phyloP scores from a whole-genome alignment of 148 eudicot genomes.

The Arctostaphylos glauca region DNA sequence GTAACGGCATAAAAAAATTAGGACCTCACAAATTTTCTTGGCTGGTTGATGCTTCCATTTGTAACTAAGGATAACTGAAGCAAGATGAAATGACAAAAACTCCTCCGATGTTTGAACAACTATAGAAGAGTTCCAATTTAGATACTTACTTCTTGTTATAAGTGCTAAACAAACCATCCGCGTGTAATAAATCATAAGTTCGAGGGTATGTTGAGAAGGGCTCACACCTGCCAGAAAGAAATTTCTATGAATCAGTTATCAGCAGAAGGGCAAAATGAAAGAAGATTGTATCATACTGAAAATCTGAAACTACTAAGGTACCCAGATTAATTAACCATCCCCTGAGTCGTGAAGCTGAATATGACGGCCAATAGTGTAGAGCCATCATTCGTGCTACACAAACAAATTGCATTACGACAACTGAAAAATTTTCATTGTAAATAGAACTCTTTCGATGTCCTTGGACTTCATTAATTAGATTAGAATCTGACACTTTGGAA shows the following conservation, averaged over 20 bases:
- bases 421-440: background rate
- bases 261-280: background rate
- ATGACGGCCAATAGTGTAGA: background rate
- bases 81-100: background rate
- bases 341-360: background rate
- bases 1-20: background rate
- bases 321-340: background rate
- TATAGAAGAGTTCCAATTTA: background rate
- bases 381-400: background rate
- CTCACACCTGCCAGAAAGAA: slow-evolving; percentile 45
- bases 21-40: background rate
- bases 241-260: background rate
- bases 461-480: background rate
- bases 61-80: background rate
- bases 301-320: background rate
- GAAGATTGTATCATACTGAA: background rate
- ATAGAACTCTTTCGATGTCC: background rate
- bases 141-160: slow-evolving; percentile 43
- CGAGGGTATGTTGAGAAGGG: slow-evolving; percentile 62
- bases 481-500: background rate
- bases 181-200: slow-evolving; percentile 54
- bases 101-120: background rate
- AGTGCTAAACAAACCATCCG: slow-evolving; percentile 48
- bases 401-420: background rate
- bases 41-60: background rate